Evolutionary conservation across 2,329 filamentous ascomycete species (phyloP).

Genomic region (Peltaster fructicola): DNA sequence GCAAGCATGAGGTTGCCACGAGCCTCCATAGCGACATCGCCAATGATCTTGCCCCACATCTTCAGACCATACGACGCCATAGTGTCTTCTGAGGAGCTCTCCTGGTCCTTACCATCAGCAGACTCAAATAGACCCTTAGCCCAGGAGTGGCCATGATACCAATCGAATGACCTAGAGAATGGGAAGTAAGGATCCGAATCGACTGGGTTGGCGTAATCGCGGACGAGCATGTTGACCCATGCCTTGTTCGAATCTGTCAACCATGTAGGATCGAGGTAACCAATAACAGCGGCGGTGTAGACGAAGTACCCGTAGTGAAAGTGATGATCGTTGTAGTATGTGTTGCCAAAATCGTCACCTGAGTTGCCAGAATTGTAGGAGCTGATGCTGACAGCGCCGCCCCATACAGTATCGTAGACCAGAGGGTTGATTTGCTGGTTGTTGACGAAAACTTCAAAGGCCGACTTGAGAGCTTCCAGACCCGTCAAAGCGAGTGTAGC

Average conservation of each 20-base stretch:
- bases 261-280: slow-evolving; percentile 60
- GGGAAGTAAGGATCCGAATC: slow-evolving; percentile 58
- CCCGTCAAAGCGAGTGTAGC: slow-evolving; percentile 35
- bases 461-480: slow-evolving; percentile 30
- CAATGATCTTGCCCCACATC: slow-evolving; percentile 73
- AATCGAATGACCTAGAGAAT: slow-evolving; percentile 71
- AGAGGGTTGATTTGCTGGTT: slow-evolving; percentile 31
- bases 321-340: slow-evolving; percentile 55
- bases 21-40: slow-evolving; percentile 64
- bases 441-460: slow-evolving; percentile 29
- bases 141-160: slow-evolving; percentile 91
- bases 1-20: slow-evolving; percentile 69
- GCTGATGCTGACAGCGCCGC: slow-evolving; percentile 61
- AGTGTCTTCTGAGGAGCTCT: slow-evolving; percentile 78
- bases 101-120: slow-evolving; percentile 63
- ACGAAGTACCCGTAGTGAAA: slow-evolving; percentile 71
- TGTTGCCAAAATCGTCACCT: slow-evolving; percentile 76
- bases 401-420: slow-evolving; percentile 47
- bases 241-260: slow-evolving; percentile 47
- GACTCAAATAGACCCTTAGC: slow-evolving; percentile 60
- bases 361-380: slow-evolving; percentile 60
- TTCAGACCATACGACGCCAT: slow-evolving; percentile 79
- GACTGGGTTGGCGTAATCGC: slow-evolving; percentile 68
- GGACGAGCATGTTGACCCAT: slow-evolving; percentile 68
- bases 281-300: slow-evolving; percentile 69